phyloP scores from a whole-genome alignment of 148 eudicot genomes.

The Fagopyrum esculentum region DNA sequence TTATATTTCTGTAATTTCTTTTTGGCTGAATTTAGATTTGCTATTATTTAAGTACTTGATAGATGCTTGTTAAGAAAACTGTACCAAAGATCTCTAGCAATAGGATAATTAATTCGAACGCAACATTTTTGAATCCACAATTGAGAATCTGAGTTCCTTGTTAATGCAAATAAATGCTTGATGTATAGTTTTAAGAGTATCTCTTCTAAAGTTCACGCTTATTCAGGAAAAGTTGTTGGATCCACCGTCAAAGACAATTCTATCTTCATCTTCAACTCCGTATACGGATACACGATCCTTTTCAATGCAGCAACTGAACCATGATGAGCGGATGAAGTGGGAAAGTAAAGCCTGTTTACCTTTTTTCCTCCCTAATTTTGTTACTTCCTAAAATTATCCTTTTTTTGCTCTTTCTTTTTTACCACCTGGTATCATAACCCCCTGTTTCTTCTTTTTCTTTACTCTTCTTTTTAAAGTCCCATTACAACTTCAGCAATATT shows the following conservation, averaged over 20 bases:
- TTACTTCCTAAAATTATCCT: background rate
- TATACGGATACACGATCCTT: slow-evolving; percentile 43
- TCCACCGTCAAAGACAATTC: slow-evolving; percentile 39
- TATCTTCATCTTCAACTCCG: slow-evolving; percentile 38
- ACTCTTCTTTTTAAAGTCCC: too few relatives aligned
- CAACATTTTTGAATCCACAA: background rate
- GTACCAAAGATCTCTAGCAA: background rate
- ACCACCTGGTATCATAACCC: background rate
- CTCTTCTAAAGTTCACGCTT: slow-evolving; percentile 19
- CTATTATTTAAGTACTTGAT: slow-evolving; percentile 5
- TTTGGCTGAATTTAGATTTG: background rate
- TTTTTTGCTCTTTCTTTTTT: background rate
- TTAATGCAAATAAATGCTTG: background rate
- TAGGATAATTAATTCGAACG: background rate
- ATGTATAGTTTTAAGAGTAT: background rate
- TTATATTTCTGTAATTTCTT: background rate
- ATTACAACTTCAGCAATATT: too few relatives aligned
- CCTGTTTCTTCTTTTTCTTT: background rate
- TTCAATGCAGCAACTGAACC: slow-evolving; percentile 40
- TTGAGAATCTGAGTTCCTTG: background rate
- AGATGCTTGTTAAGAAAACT: slow-evolving; percentile 1
- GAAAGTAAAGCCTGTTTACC: slow-evolving; percentile 3
- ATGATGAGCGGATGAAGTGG: slow-evolving; percentile 23
- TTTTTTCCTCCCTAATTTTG: background rate
- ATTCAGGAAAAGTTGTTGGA: slow-evolving; percentile 66